Evolutionary conservation across 2,329 filamentous ascomycete species (phyloP), one percentile per base, ranked within the genome.

Genomic region (Mollisiaceae sp.): DNA sequence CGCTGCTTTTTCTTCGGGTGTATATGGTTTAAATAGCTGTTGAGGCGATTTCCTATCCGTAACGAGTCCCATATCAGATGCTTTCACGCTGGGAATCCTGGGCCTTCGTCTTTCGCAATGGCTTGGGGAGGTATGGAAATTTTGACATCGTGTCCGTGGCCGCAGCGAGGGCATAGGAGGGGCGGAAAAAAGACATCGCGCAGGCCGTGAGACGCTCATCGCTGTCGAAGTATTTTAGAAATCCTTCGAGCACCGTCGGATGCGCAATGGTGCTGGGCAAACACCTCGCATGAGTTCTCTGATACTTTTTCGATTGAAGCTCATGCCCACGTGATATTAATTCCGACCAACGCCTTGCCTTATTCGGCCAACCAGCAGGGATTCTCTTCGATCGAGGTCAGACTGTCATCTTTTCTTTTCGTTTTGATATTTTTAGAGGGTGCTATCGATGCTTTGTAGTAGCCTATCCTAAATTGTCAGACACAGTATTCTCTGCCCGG

Each of bases 1-100:
- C 22, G 79, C 74, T 66, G 83, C 82, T 74, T 87, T 85, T 75
- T 95, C 89, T 69, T 88, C 83, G 6, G 14, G 6, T 18, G 65
- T 59, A 43, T 66, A 66, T 8, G 27, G 82, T 68, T 87, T 83
- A 74, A 88, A 89, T 52, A 79, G 76, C 50, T 84, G 74, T 67
- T 80, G 74, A 15, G 71, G 68, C 69, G 73, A 64, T 72, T 75
- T 61, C 73, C 61, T 9, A n/a, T 67, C 67, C 61, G 60, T 56
- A 61, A 71, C 52, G 35, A 70, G 71, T 20, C 76, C 76, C 63
- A 74, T 69, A 15, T 77, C 73, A 3, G 75, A 68, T 36, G 74
- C 75, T 68, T 79, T 79, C 59, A 78, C 72, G 68, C 75, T 80
- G 43, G 77, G 72, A 65, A 78, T 75, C 64, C 77, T 78, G 20